Percentiles rank a stretch among this genome's conserved stretches.
Evolutionary conservation across 305 asterid genomes (phyloP).

Genomic region (Fraxinus latifolia): DNA sequence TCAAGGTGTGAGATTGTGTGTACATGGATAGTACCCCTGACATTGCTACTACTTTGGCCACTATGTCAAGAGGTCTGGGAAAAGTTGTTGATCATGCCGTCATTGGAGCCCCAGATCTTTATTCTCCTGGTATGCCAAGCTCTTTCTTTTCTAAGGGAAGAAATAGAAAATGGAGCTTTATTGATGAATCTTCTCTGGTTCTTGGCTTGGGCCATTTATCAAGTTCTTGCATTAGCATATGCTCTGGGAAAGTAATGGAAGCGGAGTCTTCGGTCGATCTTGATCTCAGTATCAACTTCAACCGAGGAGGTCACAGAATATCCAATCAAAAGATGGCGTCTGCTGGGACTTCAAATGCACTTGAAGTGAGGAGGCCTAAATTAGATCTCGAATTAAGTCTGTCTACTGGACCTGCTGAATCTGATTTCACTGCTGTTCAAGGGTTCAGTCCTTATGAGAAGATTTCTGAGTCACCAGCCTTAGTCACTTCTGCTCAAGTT

Average conservation of each 20-base stretch:
- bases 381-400: slow-evolving; percentile 61
- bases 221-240: slow-evolving; percentile 39
- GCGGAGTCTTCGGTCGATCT: slow-evolving; percentile 47
- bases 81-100: slow-evolving; percentile 22
- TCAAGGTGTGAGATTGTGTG: slow-evolving; percentile 22
- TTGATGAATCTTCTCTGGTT: slow-evolving; percentile 43
- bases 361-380: slow-evolving; percentile 29
- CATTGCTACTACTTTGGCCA: slow-evolving; percentile 27
- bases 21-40: slow-evolving; percentile 53
- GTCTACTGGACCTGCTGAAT: slow-evolving; percentile 42
- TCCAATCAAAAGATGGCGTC: slow-evolving; percentile 24
- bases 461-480: slow-evolving; percentile 27
- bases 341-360: slow-evolving; percentile 20
- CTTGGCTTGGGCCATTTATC: slow-evolving; percentile 48
- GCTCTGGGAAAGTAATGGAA: slow-evolving; percentile 44
- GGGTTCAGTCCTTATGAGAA: slow-evolving; percentile 26
- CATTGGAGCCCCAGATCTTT: slow-evolving; percentile 22
- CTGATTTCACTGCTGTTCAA: slow-evolving; percentile 43
- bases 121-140: slow-evolving; percentile 21
- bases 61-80: slow-evolving; percentile 25
- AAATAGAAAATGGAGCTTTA: slow-evolving; percentile 42
- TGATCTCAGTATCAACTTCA: slow-evolving; percentile 40
- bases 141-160: slow-evolving; percentile 24
- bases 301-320: slow-evolving; percentile 21
- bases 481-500: slow-evolving; percentile 20